Conservation (phyloP, 495 filamentous ascomycete genomes). For the Hypoxylon fragiforme region DNA sequence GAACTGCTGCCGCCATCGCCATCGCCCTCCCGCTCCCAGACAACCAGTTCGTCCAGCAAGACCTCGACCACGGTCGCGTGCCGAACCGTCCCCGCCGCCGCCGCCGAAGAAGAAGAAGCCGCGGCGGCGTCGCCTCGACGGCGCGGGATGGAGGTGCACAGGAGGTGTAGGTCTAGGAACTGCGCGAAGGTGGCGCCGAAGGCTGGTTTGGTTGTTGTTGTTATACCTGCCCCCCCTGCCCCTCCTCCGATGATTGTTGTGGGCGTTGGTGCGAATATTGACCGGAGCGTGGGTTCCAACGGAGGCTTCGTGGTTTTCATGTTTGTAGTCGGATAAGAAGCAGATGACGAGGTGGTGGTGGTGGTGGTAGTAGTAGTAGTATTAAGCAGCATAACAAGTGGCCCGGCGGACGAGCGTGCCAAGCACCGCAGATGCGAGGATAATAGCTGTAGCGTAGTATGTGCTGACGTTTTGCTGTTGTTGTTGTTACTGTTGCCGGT, state of each 20-base stretch:
- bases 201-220: conserved; percentile 41
- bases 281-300: conserved; percentile 41
- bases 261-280: conserved; percentile 39
- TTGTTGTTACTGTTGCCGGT: too few species aligned
- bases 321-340: conserved; percentile 4
- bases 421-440: conserved; percentile 40
- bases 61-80: conserved; percentile 46
- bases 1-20: too few species aligned
- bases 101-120: neutral
- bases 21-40: conserved; percentile 26
- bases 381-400: conserved; percentile 50
- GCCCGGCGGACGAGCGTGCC: conserved; percentile 27
- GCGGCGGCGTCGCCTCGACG: conserved; percentile 26
- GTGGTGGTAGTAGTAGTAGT: conserved; percentile 32
- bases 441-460: conserved; percentile 40
- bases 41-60: conserved; percentile 48
- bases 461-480: conserved; percentile 40
- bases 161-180: conserved; percentile 48
- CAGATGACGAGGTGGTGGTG: neutral
- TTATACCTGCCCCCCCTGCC: neutral
- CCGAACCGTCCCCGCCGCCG: conserved; percentile 1
- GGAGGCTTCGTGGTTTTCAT: neutral
- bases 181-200: conserved; percentile 49
- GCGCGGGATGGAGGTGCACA: conserved; percentile 45
- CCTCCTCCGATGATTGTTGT: neutral